These are phyloP conservation scores for Friedmanniomyces simplex DNA, from an alignment of 495 filamentous ascomycete genomes.

Conservation along the genomic window DNA sequence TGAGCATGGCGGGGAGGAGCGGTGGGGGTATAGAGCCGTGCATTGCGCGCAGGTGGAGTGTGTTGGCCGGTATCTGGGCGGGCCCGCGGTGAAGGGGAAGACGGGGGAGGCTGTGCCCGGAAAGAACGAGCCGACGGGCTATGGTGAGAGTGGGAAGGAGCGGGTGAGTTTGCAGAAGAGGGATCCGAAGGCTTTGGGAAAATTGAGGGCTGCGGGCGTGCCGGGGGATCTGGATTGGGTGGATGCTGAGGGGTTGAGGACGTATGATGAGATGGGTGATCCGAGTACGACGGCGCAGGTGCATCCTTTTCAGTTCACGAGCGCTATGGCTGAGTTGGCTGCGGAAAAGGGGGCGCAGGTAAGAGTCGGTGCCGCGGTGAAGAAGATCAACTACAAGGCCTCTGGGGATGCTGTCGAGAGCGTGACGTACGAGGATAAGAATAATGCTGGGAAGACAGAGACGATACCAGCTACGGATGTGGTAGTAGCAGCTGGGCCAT, in stretches of 20 bases:
- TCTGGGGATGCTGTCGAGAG: conserved; percentile 42
- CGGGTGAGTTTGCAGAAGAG: conserved; percentile 62
- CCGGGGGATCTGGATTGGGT: conserved; percentile 87
- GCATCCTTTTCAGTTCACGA: conserved; percentile 89
- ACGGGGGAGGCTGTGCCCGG: conserved; percentile 26
- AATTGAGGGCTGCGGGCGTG: conserved; percentile 51
- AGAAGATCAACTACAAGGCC: conserved; percentile 46
- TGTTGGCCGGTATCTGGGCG: conserved; percentile 35
- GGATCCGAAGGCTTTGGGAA: conserved; percentile 46
- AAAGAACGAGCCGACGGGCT: conserved; percentile 14
- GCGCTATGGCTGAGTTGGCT: conserved; percentile 70
- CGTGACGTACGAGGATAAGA: conserved; percentile 50
- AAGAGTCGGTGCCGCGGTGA: conserved; percentile 45
- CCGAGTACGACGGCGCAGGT: conserved; percentile 81
- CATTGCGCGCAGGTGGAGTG: conserved; percentile 64
- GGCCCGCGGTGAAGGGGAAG: conserved; percentile 28
- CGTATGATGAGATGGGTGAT: conserved; percentile 76
- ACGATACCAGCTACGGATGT: conserved; percentile 71
- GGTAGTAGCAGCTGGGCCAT: conserved; percentile 79
- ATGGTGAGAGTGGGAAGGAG: conserved; percentile 19
- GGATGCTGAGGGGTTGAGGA: conserved; percentile 48
- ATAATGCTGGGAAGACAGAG: conserved; percentile 36
- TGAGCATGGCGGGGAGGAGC: conserved; percentile 67
- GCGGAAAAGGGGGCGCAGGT: conserved; percentile 48
- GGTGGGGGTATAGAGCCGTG: conserved; percentile 81